Evolutionary conservation across 805 yeast species (phyloP).

Genomic region (Starmerella etchellsii): DNA sequence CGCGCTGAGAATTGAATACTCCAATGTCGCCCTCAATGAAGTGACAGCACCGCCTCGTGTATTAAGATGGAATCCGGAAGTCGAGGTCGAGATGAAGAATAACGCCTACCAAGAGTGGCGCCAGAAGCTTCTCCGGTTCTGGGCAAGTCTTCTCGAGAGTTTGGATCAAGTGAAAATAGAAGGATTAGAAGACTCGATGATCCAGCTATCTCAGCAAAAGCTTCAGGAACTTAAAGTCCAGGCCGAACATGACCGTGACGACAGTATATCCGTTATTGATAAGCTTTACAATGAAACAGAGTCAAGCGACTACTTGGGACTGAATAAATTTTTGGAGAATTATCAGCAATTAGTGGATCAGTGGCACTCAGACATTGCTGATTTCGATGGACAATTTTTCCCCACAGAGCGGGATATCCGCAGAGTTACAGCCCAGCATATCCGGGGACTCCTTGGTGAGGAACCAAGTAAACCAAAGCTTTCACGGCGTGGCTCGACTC

Average conservation of each 20-base stretch:
- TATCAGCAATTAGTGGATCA: conserved; percentile 70
- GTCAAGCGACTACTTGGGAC: conserved; percentile 52
- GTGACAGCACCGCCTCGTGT: conserved; percentile 63
- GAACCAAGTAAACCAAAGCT: conserved; percentile 1
- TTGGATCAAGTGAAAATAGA: conserved; percentile 68
- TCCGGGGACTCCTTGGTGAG: conserved; percentile 48
- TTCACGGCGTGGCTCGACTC: conserved; percentile 3
- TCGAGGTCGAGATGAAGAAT: conserved; percentile 54
- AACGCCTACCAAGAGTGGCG: conserved; percentile 45
- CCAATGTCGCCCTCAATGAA: conserved; percentile 62
- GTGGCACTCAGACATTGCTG: conserved; percentile 77
- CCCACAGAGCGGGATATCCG: conserved; percentile 92
- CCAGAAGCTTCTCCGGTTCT: conserved; percentile 45
- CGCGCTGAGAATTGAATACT: conserved; percentile 68
- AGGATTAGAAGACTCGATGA: conserved; percentile 54
- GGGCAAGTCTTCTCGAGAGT: conserved; percentile 57
- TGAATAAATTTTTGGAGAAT: conserved; percentile 56
- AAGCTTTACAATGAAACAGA: conserved; percentile 41
- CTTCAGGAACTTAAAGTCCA: conserved; percentile 45
- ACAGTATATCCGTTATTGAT: conserved; percentile 36
- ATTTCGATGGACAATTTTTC: conserved; percentile 62
- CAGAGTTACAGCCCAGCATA: conserved; percentile 75
- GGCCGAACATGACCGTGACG: conserved; percentile 39
- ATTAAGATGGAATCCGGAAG: conserved; percentile 58
- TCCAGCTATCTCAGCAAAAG: conserved; percentile 51